Conservation (phyloP, 805 yeast species). For the Saccharomycopsis babjevae region DNA sequence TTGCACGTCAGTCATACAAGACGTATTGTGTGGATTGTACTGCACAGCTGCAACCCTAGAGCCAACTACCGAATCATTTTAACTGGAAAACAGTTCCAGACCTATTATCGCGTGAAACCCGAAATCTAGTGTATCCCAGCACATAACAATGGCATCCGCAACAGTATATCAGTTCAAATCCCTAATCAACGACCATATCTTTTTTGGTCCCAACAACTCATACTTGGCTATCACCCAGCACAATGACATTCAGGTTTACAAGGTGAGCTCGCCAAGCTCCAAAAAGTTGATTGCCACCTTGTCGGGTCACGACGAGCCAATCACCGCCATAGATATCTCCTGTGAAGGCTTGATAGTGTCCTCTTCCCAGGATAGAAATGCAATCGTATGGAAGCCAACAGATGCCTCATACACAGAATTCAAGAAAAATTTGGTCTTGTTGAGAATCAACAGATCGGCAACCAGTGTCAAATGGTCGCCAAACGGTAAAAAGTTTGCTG, state of each 20-base stretch:
- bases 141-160: not conserved
- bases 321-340: conserved; percentile 90
- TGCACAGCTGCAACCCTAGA: too few species aligned
- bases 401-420: conserved; percentile 52
- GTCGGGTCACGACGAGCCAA: conserved; percentile 82
- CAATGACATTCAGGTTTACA: conserved; percentile 64
- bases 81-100: too few species aligned
- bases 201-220: conserved; percentile 51
- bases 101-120: too few species aligned
- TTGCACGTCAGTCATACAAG: not conserved
- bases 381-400: conserved; percentile 86
- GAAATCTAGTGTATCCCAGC: too few species aligned
- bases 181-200: conserved; percentile 84
- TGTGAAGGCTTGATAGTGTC: conserved; percentile 85
- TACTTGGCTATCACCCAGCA: conserved; percentile 74
- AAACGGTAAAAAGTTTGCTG: conserved; percentile 89
- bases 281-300: conserved; percentile 51
- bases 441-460: conserved; percentile 92
- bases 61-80: not conserved
- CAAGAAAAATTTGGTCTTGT: conserved; percentile 83
- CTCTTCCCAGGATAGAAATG: conserved; percentile 96
- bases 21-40: not conserved
- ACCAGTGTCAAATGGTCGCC: conserved; percentile 95
- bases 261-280: conserved; percentile 35
- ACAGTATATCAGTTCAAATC: conserved; percentile 50